Percentiles rank a stretch among this genome's conserved stretches.
Evolutionary conservation across 1,139 yeast genomes (phyloP).

Genomic region (Blastobotrys serpentis): DNA sequence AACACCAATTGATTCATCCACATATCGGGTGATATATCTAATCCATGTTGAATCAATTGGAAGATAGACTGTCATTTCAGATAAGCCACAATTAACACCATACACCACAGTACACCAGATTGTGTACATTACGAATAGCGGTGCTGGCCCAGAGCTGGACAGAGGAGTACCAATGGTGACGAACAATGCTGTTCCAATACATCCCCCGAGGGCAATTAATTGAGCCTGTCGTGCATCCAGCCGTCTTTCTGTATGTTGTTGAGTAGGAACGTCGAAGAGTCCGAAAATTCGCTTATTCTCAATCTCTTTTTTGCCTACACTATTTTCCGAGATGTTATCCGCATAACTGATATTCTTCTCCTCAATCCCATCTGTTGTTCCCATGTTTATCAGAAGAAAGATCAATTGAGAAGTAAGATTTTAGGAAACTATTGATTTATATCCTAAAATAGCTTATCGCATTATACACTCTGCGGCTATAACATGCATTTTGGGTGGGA

Average conservation of each 20-base stretch:
- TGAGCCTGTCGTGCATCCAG: slow-evolving; percentile 50
- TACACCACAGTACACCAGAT: slow-evolving; percentile 44
- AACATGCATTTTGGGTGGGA: slow-evolving; percentile 1
- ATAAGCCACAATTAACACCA: slow-evolving; percentile 67
- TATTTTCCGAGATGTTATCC: neutral
- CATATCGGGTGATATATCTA: slow-evolving; percentile 51
- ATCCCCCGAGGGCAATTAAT: slow-evolving; percentile 79
- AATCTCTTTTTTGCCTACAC: neutral
- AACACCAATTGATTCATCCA: slow-evolving; percentile 70
- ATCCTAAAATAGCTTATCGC: too few species aligned
- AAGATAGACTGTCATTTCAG: slow-evolving; percentile 78
- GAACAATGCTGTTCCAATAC: slow-evolving; percentile 78
- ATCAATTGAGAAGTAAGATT: neutral
- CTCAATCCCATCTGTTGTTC: neutral
- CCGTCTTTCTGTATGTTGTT: slow-evolving; percentile 16
- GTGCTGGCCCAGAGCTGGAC: slow-evolving; percentile 73
- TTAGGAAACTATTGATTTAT: too few species aligned
- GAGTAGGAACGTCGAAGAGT: slow-evolving; percentile 5
- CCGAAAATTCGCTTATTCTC: neutral
- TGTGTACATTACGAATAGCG: slow-evolving; percentile 61
- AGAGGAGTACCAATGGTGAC: slow-evolving; percentile 74
- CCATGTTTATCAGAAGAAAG: neutral
- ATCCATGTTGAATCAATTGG: slow-evolving; percentile 63
- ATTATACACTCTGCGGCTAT: neutral
- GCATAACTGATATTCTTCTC: neutral